phyloP scores from a whole-genome alignment of 345 rosid species.

The Gossypium sturtianum region DNA sequence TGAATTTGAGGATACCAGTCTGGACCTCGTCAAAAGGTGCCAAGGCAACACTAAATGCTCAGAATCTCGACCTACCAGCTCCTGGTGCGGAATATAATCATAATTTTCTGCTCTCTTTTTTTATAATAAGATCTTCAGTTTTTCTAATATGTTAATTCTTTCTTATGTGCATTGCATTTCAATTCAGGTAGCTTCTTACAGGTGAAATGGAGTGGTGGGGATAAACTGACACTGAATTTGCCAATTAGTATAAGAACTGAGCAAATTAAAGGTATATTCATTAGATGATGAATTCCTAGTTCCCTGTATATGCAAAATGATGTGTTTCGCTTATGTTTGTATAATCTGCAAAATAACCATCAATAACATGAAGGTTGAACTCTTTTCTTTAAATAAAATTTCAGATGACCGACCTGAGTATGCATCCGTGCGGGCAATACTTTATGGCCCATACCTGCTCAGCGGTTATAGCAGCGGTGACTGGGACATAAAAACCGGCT shows the following conservation, averaged over 20 bases:
- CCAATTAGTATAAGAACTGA: slow-evolving; percentile 60
- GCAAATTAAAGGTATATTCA: slow-evolving; percentile 58
- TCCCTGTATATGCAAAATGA: not conserved
- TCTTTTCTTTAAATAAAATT: not conserved
- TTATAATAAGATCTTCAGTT: not conserved
- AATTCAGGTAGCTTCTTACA: slow-evolving; percentile 58
- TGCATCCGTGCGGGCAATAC: slow-evolving; percentile 71
- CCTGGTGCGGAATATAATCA: slow-evolving; percentile 43
- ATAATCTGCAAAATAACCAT: not conserved
- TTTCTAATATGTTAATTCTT: not conserved
- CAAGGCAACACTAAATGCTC: slow-evolving; percentile 49
- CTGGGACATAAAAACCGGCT: slow-evolving; percentile 54
- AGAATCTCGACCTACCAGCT: slow-evolving; percentile 42
- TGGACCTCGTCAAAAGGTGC: slow-evolving; percentile 65
- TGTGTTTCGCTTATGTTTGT: not conserved
- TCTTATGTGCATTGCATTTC: not conserved
- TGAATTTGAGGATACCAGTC: slow-evolving; percentile 67
- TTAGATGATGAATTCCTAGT: slow-evolving; percentile 1
- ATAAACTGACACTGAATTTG: slow-evolving; percentile 52
- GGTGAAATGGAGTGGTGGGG: slow-evolving; percentile 49
- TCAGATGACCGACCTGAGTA: slow-evolving; percentile 73
- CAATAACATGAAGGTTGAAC: not conserved
- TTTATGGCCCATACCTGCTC: slow-evolving; percentile 84
- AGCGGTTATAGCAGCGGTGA: slow-evolving; percentile 62
- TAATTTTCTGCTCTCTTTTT: not conserved